Base-by-base conservation (phyloP, 768 basidiomycete species). In the Auriculariales sp. region DNA sequence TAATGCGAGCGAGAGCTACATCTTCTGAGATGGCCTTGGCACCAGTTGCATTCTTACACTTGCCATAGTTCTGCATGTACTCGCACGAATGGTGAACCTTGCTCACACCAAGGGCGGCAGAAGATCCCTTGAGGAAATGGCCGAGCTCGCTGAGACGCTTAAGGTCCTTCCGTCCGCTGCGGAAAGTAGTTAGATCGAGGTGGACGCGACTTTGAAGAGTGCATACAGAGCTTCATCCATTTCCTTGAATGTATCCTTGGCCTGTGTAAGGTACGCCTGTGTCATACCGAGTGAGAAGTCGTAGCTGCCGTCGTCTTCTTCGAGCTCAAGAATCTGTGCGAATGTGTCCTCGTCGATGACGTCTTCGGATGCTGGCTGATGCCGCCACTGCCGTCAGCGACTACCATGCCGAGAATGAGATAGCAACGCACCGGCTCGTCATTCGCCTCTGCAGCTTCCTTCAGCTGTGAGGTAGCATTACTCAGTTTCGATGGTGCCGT, bases 61-160 rank as follows among this genome's bases (percentile, higher is more conserved):
- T 71, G 42, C 89, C 91, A 57, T 81, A 83, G 64, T 93, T 78
- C 66, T 98, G 94, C 58, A 98, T 92, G 65, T 77, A 75, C 64
- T 90, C 91, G 69, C 94, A 97, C 25, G 82, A 80, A 12, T 68
- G 73, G 62, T 89, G 83, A 47, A 99, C 92, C 54, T 77, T 76
- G 51, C 67, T 66, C 28, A 93, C 77, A 25, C 95, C 94, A 39
- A 99, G 74, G 2, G 93, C 89, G 27, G 93, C 93, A 11, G 92
- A 94, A 2, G 93, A 97, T 44, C 94, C 94, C 65, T 98, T 99
- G 61, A 98, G 79, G 67, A 88, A 99, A 66, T 99, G 94, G 0
- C 93, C 95, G 10, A 84, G 72, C n/a, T 69, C 66, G 2, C 87
- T 83, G 15, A 99, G 76, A 49, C 74, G 61, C 10, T 58, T 55